Evolutionary conservation across 73 alveolate genomes (phyloP).

Genomic region (Paraurostyla sp.): DNA sequence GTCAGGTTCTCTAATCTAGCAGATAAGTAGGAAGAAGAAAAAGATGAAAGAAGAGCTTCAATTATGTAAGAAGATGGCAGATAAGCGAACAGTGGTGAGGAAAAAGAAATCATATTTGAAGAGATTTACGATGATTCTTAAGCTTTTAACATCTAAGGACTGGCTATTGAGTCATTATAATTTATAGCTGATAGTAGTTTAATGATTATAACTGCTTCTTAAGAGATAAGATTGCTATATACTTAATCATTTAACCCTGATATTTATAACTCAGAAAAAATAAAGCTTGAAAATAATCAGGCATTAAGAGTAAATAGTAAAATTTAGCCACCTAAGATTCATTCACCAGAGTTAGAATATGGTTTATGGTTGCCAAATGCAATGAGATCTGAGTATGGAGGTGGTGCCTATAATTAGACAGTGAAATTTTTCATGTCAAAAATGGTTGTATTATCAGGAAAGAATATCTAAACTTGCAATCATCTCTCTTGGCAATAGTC

Average conservation of each 20-base stretch:
- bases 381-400: constrained; percentile 20
- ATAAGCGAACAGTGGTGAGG: background rate
- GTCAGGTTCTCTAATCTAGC: constrained; percentile 11
- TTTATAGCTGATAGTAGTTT: constrained; percentile 28
- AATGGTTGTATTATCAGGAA: constrained; percentile 5
- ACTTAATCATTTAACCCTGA: constrained; percentile 48
- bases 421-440: constrained; percentile 7
- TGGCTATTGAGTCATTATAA: background rate
- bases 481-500: constrained; percentile 53
- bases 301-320: background rate
- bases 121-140: constrained; percentile 46
- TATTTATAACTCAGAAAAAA: constrained; percentile 28
- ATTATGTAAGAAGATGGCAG: background rate
- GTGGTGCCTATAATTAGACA: constrained; percentile 10
- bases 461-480: constrained; percentile 17
- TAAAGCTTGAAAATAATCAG: background rate
- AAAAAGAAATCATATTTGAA: background rate
- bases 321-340: background rate
- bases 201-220: background rate
- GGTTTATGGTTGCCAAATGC: background rate
- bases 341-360: background rate
- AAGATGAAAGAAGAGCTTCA: background rate
- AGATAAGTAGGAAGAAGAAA: background rate
- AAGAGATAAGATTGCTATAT: constrained; percentile 41
- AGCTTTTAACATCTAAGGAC: constrained; percentile 5